Evolutionary conservation across 768 basidiomycete species (phyloP), one percentile per base, ranked within the genome.

Genomic region (Leccinum rimulosum): DNA sequence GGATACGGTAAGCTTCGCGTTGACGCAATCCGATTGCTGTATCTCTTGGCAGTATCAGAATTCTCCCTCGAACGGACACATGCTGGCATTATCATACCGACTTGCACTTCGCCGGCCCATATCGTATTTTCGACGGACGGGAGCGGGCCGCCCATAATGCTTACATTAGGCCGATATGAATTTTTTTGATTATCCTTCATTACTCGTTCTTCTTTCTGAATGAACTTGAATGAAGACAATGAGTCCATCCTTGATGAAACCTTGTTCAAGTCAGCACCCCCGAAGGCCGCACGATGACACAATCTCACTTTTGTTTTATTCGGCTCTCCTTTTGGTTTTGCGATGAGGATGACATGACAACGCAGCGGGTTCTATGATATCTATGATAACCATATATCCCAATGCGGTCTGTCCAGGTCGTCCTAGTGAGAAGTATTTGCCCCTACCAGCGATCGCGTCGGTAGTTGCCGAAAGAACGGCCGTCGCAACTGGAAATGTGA

Each of bases 111-210:
- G 10, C 19, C 43, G 11, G 43, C 4, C 43, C 19, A 45, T 17
- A 19, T 6, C n/a, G 11, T 19, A 45, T 19, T 51, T 25, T n/a
- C 36, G 6, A 12, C 48, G 27, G 45, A 19, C n/a, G 43, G n/a
- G n/a, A 45, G 43, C 43, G 43, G 43, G n/a, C 11, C 67, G 63
- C 67, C 59, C 68, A 68, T 68, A 45, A 45, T 19, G 6, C 59
- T 69, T 36, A 10, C 17, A 2, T 51, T n/a, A 53, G 53, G 62
- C 62, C 55, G 56, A 69, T 67, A 45, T 45, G 19, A 45, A 45
- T 0, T 11, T 45, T 45, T 45, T 19, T 45, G n/a, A 45, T 50
- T 12, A 2, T 4, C 15, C 30, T 61, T 56, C 40, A 47, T 52
- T 15, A 9, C 11, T 45, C 5, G 19, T 45, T 12, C 43, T 51